A percentile compares a stretch with the other conserved stretches of the same genome.
phyloP scores from a whole-genome alignment of 192 early-diverging fungal genomes.

The Podochytrium sp. region DNA sequence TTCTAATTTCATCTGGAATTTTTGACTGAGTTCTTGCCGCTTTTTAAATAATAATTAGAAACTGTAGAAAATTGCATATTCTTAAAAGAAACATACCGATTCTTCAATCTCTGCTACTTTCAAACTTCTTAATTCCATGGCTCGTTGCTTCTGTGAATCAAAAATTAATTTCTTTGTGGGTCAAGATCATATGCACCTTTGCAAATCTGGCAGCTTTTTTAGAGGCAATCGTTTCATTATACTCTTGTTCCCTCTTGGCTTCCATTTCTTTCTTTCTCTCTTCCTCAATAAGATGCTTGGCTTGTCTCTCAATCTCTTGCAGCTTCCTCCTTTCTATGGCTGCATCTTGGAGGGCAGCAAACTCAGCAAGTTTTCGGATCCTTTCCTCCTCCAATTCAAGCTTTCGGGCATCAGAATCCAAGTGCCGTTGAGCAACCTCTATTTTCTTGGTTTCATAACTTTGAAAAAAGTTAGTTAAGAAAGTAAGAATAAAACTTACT shows the following conservation, averaged over 20 bases:
- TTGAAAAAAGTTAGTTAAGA: not conserved
- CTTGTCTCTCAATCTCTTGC: slow-evolving; percentile 31
- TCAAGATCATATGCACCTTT: slow-evolving; percentile 29
- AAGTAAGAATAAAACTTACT: slow-evolving; percentile 10
- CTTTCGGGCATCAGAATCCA: slow-evolving; percentile 27
- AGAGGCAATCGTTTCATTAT: slow-evolving; percentile 8
- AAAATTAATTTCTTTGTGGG: not conserved
- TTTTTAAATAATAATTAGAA: slow-evolving; percentile 16
- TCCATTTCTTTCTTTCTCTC: slow-evolving; percentile 37
- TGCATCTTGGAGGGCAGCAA: slow-evolving; percentile 35
- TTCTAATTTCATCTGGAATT: slow-evolving; percentile 31
- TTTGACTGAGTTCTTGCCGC: slow-evolving; percentile 28
- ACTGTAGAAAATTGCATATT: slow-evolving; percentile 4
- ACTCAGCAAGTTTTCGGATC: slow-evolving; percentile 19
- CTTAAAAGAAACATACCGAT: slow-evolving; percentile 2
- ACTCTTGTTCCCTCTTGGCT: slow-evolving; percentile 27
- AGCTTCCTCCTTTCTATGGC: slow-evolving; percentile 31
- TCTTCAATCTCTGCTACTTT: slow-evolving; percentile 32
- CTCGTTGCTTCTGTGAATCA: slow-evolving; percentile 11
- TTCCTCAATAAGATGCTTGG: slow-evolving; percentile 29
- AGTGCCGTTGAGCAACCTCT: slow-evolving; percentile 40
- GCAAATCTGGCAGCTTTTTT: slow-evolving; percentile 34
- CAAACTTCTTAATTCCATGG: slow-evolving; percentile 19
- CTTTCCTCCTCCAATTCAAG: slow-evolving; percentile 36
- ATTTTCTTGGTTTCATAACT: slow-evolving; percentile 38